These are phyloP conservation scores for Aspergillus sparsus DNA, from an alignment of 495 filamentous ascomycete species.

Conservation along the genomic window DNA sequence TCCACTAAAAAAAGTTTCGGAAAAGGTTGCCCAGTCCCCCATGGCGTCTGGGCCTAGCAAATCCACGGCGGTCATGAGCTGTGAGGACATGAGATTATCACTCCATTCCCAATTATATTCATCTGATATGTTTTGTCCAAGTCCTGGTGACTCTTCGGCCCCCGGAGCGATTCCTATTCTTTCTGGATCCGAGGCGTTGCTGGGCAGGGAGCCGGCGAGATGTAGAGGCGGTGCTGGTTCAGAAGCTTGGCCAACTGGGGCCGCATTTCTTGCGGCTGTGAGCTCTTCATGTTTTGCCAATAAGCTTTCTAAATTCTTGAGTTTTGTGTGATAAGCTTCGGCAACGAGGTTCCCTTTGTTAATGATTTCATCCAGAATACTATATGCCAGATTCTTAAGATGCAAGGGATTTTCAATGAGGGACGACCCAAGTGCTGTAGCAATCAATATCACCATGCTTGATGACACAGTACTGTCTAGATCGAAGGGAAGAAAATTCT, in stretches of 20 bases:
- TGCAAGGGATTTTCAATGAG: slow-evolving; percentile 28
- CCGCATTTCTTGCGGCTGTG: not conserved
- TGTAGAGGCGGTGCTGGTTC: not conserved
- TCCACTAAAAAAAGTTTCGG: not conserved
- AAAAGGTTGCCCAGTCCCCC: slow-evolving; percentile 4
- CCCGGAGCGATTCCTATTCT: not conserved
- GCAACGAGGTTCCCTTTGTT: slow-evolving; percentile 41
- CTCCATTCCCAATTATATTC: not conserved
- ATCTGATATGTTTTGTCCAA: not conserved
- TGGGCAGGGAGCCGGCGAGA: not conserved
- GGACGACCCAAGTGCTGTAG: slow-evolving; percentile 33
- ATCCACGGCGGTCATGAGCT: slow-evolving; percentile 1
- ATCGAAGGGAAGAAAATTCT: slow-evolving; percentile 49
- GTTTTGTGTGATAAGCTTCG: slow-evolving; percentile 1
- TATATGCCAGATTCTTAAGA: slow-evolving; percentile 35
- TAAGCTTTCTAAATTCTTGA: not conserved
- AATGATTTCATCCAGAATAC: slow-evolving; percentile 47
- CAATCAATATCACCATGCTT: slow-evolving; percentile 38
- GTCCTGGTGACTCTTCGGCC: not conserved
- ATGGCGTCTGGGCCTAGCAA: slow-evolving; percentile 1
- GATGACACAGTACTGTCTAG: slow-evolving; percentile 43
- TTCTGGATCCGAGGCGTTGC: not conserved
- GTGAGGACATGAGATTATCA: slow-evolving; percentile 5
- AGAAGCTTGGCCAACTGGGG: not conserved
- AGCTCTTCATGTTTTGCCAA: not conserved